Conservation (phyloP, 2,329 filamentous ascomycete species). For the Hypoxylon sp. region DNA sequence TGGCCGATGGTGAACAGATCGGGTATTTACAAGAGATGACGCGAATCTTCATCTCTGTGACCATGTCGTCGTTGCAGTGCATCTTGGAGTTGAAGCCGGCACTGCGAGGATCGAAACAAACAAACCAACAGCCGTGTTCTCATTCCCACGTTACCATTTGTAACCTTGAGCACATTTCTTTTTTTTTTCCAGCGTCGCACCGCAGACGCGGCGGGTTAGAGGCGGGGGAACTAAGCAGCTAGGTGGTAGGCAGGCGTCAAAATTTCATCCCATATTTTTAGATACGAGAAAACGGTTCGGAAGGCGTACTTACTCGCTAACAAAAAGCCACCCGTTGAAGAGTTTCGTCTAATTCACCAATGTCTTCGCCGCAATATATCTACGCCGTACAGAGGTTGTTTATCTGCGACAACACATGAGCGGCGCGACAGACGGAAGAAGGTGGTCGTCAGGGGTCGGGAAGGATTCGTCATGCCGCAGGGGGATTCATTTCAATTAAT, state of each 20-base stretch:
- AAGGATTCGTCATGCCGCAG: slow-evolving; percentile 25
- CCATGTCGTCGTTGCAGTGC: too few relatives aligned
- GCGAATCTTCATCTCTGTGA: neutral
- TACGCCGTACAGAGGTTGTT: neutral
- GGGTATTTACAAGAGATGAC: neutral
- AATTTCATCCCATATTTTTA: slow-evolving; percentile 26
- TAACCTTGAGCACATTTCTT: slow-evolving; percentile 10
- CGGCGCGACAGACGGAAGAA: slow-evolving; percentile 4
- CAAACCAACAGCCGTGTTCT: slow-evolving; percentile 2
- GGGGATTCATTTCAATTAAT: too few relatives aligned
- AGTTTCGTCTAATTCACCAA: too few relatives aligned
- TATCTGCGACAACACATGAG: neutral
- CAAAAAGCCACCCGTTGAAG: too few relatives aligned
- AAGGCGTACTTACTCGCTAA: neutral
- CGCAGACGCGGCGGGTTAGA: slow-evolving; percentile 18
- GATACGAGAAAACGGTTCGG: slow-evolving; percentile 8
- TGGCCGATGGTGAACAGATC: too few relatives aligned
- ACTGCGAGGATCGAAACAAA: slow-evolving; percentile 11
- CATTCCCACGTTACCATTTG: slow-evolving; percentile 12
- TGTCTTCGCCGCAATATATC: neutral
- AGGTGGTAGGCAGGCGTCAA: slow-evolving; percentile 1
- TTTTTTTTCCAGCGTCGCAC: slow-evolving; percentile 16
- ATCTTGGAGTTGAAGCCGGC: neutral
- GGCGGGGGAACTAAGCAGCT: neutral
- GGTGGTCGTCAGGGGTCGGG: slow-evolving; percentile 1